phyloP scores from a whole-genome alignment of 1,284 basidiomycete genomes.

The Moesziomyces globuligerus region DNA sequence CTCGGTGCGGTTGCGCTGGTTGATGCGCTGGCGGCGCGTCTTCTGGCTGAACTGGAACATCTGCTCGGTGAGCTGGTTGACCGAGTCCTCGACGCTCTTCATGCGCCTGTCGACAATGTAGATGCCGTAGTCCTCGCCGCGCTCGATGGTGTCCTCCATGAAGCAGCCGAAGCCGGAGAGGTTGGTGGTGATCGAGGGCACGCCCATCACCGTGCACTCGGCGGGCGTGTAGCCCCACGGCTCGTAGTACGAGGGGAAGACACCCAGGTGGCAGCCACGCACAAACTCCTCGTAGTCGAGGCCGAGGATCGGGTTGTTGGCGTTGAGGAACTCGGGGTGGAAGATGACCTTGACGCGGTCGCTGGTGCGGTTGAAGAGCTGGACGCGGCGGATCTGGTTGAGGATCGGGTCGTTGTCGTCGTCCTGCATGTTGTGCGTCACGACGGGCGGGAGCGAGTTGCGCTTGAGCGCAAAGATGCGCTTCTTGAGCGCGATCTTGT shows the following conservation, averaged over 20 bases:
- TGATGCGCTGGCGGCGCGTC: slow-evolving; percentile 94
- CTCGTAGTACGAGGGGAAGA: slow-evolving; percentile 94
- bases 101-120: slow-evolving; percentile 94
- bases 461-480: slow-evolving; percentile 95
- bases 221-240: slow-evolving; percentile 84
- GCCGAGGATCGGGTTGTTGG: slow-evolving; percentile 95
- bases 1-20: slow-evolving; percentile 97
- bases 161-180: slow-evolving; percentile 97
- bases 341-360: slow-evolving; percentile 97
- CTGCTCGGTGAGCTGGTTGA: slow-evolving; percentile 73
- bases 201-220: slow-evolving; percentile 84
- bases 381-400: slow-evolving; percentile 90
- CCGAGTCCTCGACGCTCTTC: slow-evolving; percentile 90
- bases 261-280: slow-evolving; percentile 93
- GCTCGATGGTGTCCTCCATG: slow-evolving; percentile 98
- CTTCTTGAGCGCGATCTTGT: slow-evolving; percentile 94
- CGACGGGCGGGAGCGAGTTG: slow-evolving; percentile 88
- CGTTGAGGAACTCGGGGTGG: slow-evolving; percentile 97
- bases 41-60: slow-evolving; percentile 77
- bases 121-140: slow-evolving; percentile 71
- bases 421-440: slow-evolving; percentile 98
- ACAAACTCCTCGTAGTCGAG: slow-evolving; percentile 99
- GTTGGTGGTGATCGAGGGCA: slow-evolving; percentile 96
- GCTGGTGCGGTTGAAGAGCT: slow-evolving; percentile 83
- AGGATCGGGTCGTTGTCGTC: slow-evolving; percentile 90